Conservation (phyloP, 2,329 filamentous ascomycete genomes). For the Geoglossum cookeanum region DNA sequence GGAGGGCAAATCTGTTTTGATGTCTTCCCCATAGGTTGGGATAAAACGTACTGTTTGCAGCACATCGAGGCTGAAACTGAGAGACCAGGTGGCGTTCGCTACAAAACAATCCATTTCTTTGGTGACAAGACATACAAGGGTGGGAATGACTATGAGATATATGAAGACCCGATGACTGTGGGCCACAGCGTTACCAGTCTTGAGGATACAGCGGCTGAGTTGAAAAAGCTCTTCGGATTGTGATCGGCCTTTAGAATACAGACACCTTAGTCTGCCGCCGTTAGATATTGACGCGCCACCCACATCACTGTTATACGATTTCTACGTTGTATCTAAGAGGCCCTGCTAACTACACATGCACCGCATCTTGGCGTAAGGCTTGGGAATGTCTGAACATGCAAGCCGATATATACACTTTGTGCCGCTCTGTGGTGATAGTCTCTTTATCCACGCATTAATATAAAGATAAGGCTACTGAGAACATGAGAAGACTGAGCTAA, state of each 20-base stretch:
- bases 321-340: no score
- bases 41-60: constrained; percentile 91
- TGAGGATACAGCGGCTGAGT: constrained; percentile 58
- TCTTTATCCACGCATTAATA: no score
- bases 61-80: constrained; percentile 67
- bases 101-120: constrained; percentile 90
- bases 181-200: constrained; percentile 71
- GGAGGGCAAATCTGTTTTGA: constrained; percentile 97
- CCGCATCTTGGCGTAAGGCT: no score
- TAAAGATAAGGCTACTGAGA: no score
- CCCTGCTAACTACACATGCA: no score
- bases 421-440: no score
- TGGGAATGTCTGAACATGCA: no score
- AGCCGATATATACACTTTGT: no score
- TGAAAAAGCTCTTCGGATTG: constrained; percentile 66
- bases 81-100: constrained; percentile 47
- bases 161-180: constrained; percentile 56
- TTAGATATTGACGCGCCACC: no score
- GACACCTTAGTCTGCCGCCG: background rate
- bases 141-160: constrained; percentile 95
- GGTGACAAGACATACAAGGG: constrained; percentile 86
- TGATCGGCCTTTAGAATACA: constrained; percentile 16
- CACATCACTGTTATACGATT: no score
- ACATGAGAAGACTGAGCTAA: no score
- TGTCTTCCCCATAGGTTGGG: constrained; percentile 91